Conservation (phyloP, 331 rosid genomes). For the Saraca asoca region DNA sequence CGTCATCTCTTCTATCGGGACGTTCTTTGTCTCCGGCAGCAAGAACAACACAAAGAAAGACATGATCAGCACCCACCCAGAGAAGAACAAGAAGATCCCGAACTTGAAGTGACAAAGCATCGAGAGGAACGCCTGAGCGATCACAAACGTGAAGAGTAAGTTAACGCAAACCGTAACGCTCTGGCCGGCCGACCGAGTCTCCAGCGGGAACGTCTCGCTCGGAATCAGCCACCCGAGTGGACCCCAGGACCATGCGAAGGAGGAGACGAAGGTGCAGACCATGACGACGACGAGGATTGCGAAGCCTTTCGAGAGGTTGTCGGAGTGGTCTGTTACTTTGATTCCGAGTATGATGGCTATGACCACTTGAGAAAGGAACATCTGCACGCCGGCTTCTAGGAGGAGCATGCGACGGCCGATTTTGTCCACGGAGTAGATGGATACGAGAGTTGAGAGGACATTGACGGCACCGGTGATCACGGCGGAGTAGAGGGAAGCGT, state of each 20-base stretch:
- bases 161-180: conserved; percentile 63
- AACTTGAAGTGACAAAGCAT: conserved; percentile 68
- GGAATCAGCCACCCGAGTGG: conserved; percentile 82
- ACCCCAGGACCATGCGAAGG: conserved; percentile 90
- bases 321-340: conserved; percentile 47
- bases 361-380: conserved; percentile 63
- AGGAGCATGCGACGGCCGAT: conserved; percentile 64
- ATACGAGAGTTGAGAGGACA: conserved; percentile 61
- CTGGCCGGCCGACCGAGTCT: conserved; percentile 68
- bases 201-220: conserved; percentile 69
- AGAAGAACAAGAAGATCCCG: conserved; percentile 76
- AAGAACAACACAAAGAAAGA: conserved; percentile 47
- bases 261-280: conserved; percentile 64
- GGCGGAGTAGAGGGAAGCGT: conserved; percentile 69
- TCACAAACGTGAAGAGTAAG: conserved; percentile 67
- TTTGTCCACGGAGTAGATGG: conserved; percentile 67
- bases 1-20: conserved; percentile 73
- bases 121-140: conserved; percentile 64
- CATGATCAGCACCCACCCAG: conserved; percentile 64
- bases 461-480: conserved; percentile 80
- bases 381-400: conserved; percentile 74
- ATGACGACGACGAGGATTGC: conserved; percentile 62
- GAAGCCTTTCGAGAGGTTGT: conserved; percentile 42
- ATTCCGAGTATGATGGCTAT: conserved; percentile 54
- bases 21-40: conserved; percentile 64